A percentile compares a stretch with the other conserved stretches of the same genome.
phyloP scores from a whole-genome alignment of 2,329 filamentous ascomycete genomes.

The Phyllosticta capitalensis region DNA sequence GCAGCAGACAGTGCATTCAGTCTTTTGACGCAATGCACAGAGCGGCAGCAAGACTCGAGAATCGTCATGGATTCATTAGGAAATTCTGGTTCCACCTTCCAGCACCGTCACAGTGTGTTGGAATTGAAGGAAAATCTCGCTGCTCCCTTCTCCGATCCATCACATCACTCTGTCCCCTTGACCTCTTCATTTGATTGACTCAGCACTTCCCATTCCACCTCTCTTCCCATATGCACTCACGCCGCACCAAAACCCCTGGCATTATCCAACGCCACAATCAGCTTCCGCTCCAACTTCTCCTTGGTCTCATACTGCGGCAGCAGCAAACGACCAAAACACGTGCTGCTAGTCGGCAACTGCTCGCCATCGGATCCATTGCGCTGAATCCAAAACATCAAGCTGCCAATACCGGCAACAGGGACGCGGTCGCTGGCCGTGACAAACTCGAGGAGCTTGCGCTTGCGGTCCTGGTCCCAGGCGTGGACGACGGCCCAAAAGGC shows the following conservation, averaged over 20 bases:
- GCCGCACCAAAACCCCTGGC: constrained; percentile 68
- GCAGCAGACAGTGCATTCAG: no score
- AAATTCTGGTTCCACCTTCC: no score
- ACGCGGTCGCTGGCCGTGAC: constrained; percentile 89
- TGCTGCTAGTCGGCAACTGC: constrained; percentile 73
- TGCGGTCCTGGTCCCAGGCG: constrained; percentile 57
- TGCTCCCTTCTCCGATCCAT: no score
- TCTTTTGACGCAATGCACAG: no score
- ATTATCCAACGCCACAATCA: constrained; percentile 81
- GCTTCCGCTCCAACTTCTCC: constrained; percentile 61
- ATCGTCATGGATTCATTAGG: no score
- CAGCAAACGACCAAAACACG: constrained; percentile 83
- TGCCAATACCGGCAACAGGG: constrained; percentile 75
- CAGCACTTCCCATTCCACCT: neutral
- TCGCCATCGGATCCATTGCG: constrained; percentile 58
- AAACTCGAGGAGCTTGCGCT: constrained; percentile 75
- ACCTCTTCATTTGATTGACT: no score
- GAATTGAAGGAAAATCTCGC: no score
- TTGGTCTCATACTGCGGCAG: constrained; percentile 71
- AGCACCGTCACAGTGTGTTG: no score
- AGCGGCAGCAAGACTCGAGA: no score
- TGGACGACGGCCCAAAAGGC: constrained; percentile 81
- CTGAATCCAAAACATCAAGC: constrained; percentile 75
- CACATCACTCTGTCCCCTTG: no score
- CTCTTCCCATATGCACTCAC: constrained; percentile 6